Conservation (phyloP, 1,284 basidiomycete genomes). For the Heliocybe sulcata region DNA sequence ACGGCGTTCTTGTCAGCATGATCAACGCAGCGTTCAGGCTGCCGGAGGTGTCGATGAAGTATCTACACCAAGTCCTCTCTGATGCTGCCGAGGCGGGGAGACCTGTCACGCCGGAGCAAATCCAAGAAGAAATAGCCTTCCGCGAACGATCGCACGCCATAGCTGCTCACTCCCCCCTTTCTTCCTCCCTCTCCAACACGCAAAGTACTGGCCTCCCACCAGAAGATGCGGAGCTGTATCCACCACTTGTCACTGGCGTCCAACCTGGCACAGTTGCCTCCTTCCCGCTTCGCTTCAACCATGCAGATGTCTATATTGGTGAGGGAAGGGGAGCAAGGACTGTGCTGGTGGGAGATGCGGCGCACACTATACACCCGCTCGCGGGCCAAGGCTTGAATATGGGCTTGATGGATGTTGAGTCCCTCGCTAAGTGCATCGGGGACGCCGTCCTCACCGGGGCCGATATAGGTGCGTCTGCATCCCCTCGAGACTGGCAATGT, state of each 20-base stretch:
- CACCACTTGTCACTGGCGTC: conserved; percentile 70
- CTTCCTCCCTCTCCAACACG: conserved; percentile 32
- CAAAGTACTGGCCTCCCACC: conserved; percentile 47
- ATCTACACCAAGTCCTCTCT: conserved; percentile 59
- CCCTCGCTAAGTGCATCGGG: conserved; percentile 58
- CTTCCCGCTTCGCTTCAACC: conserved; percentile 87
- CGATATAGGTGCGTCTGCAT: conserved; percentile 62
- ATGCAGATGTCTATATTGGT: conserved; percentile 85
- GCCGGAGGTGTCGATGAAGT: conserved; percentile 68
- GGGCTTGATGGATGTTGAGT: conserved; percentile 82
- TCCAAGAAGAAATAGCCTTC: conserved; percentile 58
- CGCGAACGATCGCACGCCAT: conserved; percentile 64
- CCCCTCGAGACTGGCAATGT: background rate
- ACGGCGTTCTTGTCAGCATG: conserved; percentile 63
- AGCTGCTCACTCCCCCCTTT: conserved; percentile 52
- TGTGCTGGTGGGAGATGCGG: conserved; percentile 92
- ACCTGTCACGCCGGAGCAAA: conserved; percentile 35
- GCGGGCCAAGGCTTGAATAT: conserved; percentile 96
- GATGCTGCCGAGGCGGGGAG: conserved; percentile 38
- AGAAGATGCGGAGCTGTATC: conserved; percentile 55
- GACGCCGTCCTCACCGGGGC: conserved; percentile 53
- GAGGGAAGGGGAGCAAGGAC: conserved; percentile 62
- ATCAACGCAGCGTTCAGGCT: conserved; percentile 92
- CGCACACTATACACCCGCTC: conserved; percentile 94
- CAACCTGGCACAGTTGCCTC: conserved; percentile 78